Evolutionary conservation across 2,329 filamentous ascomycete species (phyloP).

Genomic region (Arthrobotrys pseudoclavata): DNA sequence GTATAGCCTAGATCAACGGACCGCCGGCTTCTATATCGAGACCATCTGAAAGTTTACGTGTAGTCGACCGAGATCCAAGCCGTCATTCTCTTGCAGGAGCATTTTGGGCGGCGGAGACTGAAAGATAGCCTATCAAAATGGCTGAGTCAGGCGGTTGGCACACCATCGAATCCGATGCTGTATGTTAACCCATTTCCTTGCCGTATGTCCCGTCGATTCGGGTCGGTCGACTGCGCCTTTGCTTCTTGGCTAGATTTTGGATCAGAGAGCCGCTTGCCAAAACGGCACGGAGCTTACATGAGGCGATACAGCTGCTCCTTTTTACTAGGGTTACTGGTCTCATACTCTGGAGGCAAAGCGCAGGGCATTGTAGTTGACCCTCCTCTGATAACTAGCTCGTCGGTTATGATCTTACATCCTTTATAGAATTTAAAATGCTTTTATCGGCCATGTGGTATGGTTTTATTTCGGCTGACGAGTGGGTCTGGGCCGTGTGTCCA

Average conservation of each 20-base stretch:
- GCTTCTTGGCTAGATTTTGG: slow-evolving; percentile 16
- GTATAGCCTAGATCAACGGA: slow-evolving; percentile 30
- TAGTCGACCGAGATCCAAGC: slow-evolving; percentile 38
- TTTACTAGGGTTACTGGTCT: slow-evolving; percentile 14
- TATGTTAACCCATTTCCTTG: slow-evolving; percentile 41
- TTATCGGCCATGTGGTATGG: slow-evolving; percentile 15
- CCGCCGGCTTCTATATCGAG: slow-evolving; percentile 27
- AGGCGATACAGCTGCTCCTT: slow-evolving; percentile 22
- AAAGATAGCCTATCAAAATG: slow-evolving; percentile 41
- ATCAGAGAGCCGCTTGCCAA: slow-evolving; percentile 28
- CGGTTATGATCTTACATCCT: slow-evolving; percentile 37
- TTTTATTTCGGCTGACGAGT: slow-evolving; percentile 37
- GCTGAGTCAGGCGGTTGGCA: slow-evolving; percentile 84
- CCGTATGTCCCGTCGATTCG: slow-evolving; percentile 34
- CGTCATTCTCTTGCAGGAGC: slow-evolving; percentile 7
- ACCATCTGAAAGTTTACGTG: not conserved
- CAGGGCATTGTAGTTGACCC: slow-evolving; percentile 11
- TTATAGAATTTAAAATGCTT: slow-evolving; percentile 34
- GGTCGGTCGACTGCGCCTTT: slow-evolving; percentile 47
- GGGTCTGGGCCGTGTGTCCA: slow-evolving; percentile 26
- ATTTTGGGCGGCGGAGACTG: slow-evolving; percentile 26
- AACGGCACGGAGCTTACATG: slow-evolving; percentile 47
- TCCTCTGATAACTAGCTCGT: slow-evolving; percentile 6
- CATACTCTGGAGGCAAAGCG: slow-evolving; percentile 39
- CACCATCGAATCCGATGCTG: slow-evolving; percentile 94